Base-by-base conservation (phyloP, 1,284 basidiomycete genomes). In the Boletellus sp. region DNA sequence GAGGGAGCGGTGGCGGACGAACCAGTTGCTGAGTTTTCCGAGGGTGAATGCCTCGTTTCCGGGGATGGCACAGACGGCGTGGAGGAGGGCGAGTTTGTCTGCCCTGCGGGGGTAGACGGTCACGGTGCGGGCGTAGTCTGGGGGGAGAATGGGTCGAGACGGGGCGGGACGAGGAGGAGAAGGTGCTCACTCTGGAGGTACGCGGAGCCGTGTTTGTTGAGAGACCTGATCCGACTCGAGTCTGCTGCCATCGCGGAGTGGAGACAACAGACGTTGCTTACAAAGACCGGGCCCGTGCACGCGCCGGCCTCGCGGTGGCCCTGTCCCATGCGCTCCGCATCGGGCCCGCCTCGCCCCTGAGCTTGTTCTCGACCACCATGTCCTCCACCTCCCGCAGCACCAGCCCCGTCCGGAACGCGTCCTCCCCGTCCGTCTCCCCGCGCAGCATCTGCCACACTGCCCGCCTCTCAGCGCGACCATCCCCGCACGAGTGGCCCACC, bases 351-450 rank as follows among this genome's bases (percentile, higher is more conserved):
- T 79, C 72, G 45, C 68, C 71, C 60, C 72, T 76, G 23, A 87
- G 64, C 53, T 74, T 76, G 30, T 69, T 69, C 64, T 87, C 84
- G 7, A 87, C 73, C 39, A 85, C 66, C 58, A 86, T 73, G 32
- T 78, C 69, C 60, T 81, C 77, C 73, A 85, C 80, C 63, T 83
- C 81, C 13, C 60, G 54, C 34, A 72, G 63, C 41, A 86, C 63
- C 25, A 63, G 44, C 8, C 62, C 64, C 39, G 80, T 67, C n/a
- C 73, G 57, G n/a, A 65, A 59, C 34, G 56, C 57, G 2, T 67
- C 54, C 21, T 54, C 53, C 11, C 13, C 27, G 1, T 45, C 34
- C 22, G 54, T 8, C 44, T 68, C 64, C 0, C 26, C 23, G 14
- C 58, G 41, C 19, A 63, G 33, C 57, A 53, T 57, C 13, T 35